A percentile compares a stretch with the other conserved stretches of the same genome.
Evolutionary conservation across 2,329 filamentous ascomycete genomes (phyloP).

Genomic region (Phyllosticta capitalensis): DNA sequence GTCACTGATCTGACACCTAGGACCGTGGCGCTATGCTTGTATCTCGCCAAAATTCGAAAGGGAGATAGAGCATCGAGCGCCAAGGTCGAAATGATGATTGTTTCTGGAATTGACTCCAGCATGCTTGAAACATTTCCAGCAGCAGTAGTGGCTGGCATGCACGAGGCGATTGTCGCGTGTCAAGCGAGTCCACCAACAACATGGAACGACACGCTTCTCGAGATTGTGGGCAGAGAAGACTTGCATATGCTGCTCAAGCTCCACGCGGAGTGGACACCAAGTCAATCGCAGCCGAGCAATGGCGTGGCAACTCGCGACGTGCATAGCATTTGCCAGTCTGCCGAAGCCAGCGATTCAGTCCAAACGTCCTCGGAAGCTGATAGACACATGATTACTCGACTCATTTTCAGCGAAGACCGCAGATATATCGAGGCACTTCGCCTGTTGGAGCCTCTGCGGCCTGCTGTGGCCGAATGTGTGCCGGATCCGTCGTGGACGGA

Average conservation of each 20-base stretch:
- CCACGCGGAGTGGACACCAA: slow-evolving; percentile 29
- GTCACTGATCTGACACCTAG: slow-evolving; percentile 29
- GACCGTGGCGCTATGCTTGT: slow-evolving; percentile 61
- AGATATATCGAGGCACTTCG: slow-evolving; percentile 77
- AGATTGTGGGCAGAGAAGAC: slow-evolving; percentile 73
- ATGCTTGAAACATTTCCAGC: slow-evolving; percentile 79
- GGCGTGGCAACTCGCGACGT: slow-evolving; percentile 48
- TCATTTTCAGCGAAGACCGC: slow-evolving; percentile 86
- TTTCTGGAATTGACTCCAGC: slow-evolving; percentile 55
- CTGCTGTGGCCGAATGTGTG: slow-evolving; percentile 68
- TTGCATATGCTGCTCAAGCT: slow-evolving; percentile 56
- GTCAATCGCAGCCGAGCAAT: slow-evolving; percentile 4
- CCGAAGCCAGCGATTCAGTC: slow-evolving; percentile 54
- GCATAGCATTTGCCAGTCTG: slow-evolving; percentile 62
- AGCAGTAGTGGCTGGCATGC: slow-evolving; percentile 67
- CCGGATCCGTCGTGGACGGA: slow-evolving; percentile 72
- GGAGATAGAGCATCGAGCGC: slow-evolving; percentile 40
- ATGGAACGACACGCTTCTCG: slow-evolving; percentile 64
- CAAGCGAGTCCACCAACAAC: slow-evolving; percentile 70
- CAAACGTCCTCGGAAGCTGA: slow-evolving; percentile 78
- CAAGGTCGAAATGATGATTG: slow-evolving; percentile 64
- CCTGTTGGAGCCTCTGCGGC: slow-evolving; percentile 75
- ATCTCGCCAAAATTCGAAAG: slow-evolving; percentile 41
- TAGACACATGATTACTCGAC: slow-evolving; percentile 66
- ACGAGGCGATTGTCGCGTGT: slow-evolving; percentile 75